These are phyloP conservation scores for Rasamsonia emersonii DNA, from an alignment of 2,329 filamentous ascomycete genomes.

Conservation along the genomic window DNA sequence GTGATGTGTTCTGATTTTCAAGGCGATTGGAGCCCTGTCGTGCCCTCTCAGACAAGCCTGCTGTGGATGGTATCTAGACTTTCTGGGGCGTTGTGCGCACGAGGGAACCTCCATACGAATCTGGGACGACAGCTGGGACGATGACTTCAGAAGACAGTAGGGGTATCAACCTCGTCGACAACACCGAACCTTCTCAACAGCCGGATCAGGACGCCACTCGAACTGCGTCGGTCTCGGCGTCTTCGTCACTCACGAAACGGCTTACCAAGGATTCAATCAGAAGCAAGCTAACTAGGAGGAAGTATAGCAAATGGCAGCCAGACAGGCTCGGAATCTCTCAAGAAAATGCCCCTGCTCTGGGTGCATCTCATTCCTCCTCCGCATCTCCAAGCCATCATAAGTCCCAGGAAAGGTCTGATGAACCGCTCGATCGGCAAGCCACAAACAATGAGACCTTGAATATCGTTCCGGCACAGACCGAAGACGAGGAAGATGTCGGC, in stretches of 20 bases:
- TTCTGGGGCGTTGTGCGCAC: too few species aligned
- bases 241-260: constrained; percentile 19
- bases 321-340: constrained; percentile 42
- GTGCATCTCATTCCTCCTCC: constrained; percentile 9
- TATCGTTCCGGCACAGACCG: constrained; percentile 5
- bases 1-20: too few species aligned
- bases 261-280: constrained; percentile 28
- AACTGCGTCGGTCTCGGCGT: constrained; percentile 13
- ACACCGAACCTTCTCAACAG: constrained; percentile 23
- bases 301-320: constrained; percentile 45
- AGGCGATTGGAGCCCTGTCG: too few species aligned
- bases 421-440: not conserved
- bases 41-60: too few species aligned
- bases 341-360: constrained; percentile 14
- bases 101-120: too few species aligned
- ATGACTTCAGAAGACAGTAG: too few species aligned
- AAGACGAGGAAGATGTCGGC: constrained; percentile 6
- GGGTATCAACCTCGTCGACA: constrained; percentile 35
- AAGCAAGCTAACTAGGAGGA: constrained; percentile 31
- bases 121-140: too few species aligned
- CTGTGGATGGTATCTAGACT: too few species aligned
- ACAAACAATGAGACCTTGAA: constrained; percentile 2
- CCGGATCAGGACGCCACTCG: constrained; percentile 14
- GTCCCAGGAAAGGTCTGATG: not conserved
- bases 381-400: not conserved